Base-by-base conservation (phyloP, 139 green algal species). In the Picochlorum sp. region DNA sequence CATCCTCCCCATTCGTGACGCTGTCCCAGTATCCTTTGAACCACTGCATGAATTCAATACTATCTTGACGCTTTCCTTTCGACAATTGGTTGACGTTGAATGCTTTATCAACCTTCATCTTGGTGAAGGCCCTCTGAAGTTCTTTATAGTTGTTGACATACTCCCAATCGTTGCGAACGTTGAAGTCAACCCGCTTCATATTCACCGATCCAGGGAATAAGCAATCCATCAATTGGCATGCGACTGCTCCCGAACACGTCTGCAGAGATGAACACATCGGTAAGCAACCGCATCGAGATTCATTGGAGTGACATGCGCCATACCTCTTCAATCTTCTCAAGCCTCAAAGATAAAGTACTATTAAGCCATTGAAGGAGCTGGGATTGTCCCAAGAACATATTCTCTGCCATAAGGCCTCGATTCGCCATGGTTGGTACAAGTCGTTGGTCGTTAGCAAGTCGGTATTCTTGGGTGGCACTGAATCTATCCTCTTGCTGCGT, bases 131-230 rank as follows among this genome's bases (percentile, higher is more conserved):
- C 38, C 88, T 80, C 66, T 99, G 94, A 34, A 98, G 81, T 13
- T 95, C 80, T 75, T 98, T 98, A 85, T 97, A 97, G 71, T 98
- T 98, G 66, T 85, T 82, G 37, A 97, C 87, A 71, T 87, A 91
- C 49, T 97, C 88, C 62, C 96, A 96, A 64, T 97, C 91, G 44
- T 76, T 88, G 50, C 85, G 91, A n/a, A 93, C 90, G 66, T 97
- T 92, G 81, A 95, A 98, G 68, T 98, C 92, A 5, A 98, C 90
- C 81, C 95, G 97, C 54, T 79, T 74, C 83, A 99, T 89, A 4
- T 85, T 82, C 3, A 98, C 81, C 0, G 67, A 54, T 14, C 85
- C 83, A 4, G 86, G 87, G 61, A 95, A 86, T 44, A 95, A 69
- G 1, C 79, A 86, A 63, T 99, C 94, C 70, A 99, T 83, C 10